Evolutionary conservation across 352 stramenopile genomes (phyloP).

Genomic region (Phytophthora hybrid): DNA sequence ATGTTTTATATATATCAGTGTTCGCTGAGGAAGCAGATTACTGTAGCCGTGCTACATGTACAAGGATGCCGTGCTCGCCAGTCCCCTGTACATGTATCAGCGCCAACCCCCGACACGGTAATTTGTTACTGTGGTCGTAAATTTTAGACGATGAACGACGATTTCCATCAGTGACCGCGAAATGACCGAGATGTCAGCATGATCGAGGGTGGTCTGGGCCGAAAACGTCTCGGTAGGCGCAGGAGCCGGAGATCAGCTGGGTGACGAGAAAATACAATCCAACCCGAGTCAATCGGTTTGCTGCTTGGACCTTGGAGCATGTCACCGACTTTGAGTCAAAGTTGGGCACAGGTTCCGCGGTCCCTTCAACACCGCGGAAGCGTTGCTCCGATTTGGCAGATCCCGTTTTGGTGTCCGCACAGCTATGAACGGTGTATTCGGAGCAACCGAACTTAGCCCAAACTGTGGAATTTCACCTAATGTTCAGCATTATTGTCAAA

Average conservation of each 20-base stretch:
- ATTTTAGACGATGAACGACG: neutral
- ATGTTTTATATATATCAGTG: too few relatives aligned
- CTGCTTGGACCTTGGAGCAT: neutral
- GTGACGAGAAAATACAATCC: constrained; percentile 13
- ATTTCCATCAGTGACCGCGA: neutral
- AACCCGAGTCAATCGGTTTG: constrained; percentile 2
- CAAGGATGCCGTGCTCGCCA: too few relatives aligned
- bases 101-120: neutral
- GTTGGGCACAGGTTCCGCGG: neutral
- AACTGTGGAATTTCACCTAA: constrained; percentile 4
- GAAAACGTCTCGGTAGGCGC: constrained; percentile 15
- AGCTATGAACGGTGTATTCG: constrained; percentile 30
- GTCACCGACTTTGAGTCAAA: constrained; percentile 10
- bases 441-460: constrained; percentile 36
- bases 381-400: constrained; percentile 38
- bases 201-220: neutral
- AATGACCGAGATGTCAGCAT: constrained; percentile 4
- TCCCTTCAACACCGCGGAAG: constrained; percentile 28
- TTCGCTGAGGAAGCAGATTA: too few relatives aligned
- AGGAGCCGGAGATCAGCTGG: constrained; percentile 19
- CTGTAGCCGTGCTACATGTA: too few relatives aligned
- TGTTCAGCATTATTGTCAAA: neutral
- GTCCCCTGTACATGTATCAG: too few relatives aligned
- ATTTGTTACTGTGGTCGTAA: neutral
- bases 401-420: constrained; percentile 29